A percentile compares a stretch with the other conserved stretches of the same genome.
These are phyloP conservation scores for Geotrichum phurueaensis DNA, from an alignment of 1,139 yeast genomes.

Conservation along the genomic window DNA sequence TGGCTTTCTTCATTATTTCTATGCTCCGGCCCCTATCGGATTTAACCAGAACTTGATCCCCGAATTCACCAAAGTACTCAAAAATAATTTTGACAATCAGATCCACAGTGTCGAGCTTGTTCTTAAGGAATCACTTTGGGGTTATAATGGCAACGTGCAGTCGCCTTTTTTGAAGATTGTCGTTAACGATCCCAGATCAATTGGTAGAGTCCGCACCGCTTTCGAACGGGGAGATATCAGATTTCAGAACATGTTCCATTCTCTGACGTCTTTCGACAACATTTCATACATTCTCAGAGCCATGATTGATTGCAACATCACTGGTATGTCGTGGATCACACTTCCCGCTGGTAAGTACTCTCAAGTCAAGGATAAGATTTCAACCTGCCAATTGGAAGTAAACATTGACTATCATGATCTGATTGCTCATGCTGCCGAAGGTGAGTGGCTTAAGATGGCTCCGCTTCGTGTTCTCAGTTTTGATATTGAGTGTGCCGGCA, in stretches of 20 bases:
- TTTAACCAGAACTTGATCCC: slow-evolving; percentile 51
- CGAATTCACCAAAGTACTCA: slow-evolving; percentile 45
- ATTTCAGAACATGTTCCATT: slow-evolving; percentile 51
- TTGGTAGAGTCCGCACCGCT: slow-evolving; percentile 63
- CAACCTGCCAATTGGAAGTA: slow-evolving; percentile 84
- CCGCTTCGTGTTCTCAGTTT: slow-evolving; percentile 90
- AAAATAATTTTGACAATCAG: slow-evolving; percentile 24
- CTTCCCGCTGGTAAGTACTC: slow-evolving; percentile 69
- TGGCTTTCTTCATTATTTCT: slow-evolving; percentile 85
- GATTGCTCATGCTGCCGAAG: slow-evolving; percentile 80
- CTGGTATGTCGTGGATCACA: slow-evolving; percentile 98
- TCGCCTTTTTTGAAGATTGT: slow-evolving; percentile 74
- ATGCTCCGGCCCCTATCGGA: slow-evolving; percentile 84
- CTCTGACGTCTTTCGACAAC: slow-evolving; percentile 77
- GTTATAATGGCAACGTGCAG: slow-evolving; percentile 72
- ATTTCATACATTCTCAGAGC: slow-evolving; percentile 76
- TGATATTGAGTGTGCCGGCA: slow-evolving; percentile 97
- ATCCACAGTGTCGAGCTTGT: slow-evolving; percentile 53
- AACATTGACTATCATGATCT: slow-evolving; percentile 60
- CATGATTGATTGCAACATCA: slow-evolving; percentile 81
- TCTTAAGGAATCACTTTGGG: slow-evolving; percentile 87
- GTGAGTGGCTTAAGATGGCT: slow-evolving; percentile 90
- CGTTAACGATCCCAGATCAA: slow-evolving; percentile 57
- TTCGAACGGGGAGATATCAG: slow-evolving; percentile 82
- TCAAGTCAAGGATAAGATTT: slow-evolving; percentile 44